These are phyloP conservation scores for Euclidium syriacum DNA, from an alignment of 345 rosid genomes.

Conservation along the genomic window DNA sequence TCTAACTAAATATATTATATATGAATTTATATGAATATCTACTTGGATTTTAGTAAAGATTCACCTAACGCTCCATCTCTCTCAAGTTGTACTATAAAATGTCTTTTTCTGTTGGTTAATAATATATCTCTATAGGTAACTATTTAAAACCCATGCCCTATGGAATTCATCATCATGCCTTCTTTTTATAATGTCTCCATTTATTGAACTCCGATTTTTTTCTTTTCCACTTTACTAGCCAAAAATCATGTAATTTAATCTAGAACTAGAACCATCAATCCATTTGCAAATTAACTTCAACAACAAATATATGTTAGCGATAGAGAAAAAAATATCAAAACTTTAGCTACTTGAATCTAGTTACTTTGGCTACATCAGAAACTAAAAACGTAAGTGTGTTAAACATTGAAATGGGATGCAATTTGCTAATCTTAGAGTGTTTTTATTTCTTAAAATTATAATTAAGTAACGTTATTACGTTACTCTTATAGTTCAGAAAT, in stretches of 20 bases:
- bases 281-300: not conserved
- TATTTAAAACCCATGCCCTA: constrained; percentile 18
- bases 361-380: not conserved
- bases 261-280: not conserved
- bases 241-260: not conserved
- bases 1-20: not conserved
- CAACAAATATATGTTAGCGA: not conserved
- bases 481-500: too few relatives aligned
- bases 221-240: not conserved
- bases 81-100: constrained; percentile 10
- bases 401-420: not conserved
- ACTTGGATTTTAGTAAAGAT: not conserved
- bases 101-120: constrained; percentile 6
- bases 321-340: not conserved
- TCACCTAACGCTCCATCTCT: not conserved
- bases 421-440: not conserved
- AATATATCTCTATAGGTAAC: constrained; percentile 18
- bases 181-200: not conserved
- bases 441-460: not conserved
- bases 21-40: not conserved
- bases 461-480: not conserved
- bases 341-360: not conserved
- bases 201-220: not conserved
- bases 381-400: not conserved
- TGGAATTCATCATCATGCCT: not conserved